Conservation (phyloP, 2,329 filamentous ascomycete species). For the Calonectria honghensis region DNA sequence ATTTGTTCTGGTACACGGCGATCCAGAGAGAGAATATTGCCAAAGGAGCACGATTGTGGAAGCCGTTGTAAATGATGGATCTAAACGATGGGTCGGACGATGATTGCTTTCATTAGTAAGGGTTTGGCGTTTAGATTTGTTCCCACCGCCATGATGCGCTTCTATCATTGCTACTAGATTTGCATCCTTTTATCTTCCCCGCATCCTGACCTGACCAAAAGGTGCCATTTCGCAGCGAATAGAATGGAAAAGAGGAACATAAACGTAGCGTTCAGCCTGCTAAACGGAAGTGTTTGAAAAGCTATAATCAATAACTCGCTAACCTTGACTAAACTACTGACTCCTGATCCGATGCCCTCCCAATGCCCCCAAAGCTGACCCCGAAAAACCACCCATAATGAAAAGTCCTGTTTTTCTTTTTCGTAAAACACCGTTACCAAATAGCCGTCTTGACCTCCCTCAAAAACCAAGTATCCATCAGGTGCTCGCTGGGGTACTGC, state of each 20-base stretch:
- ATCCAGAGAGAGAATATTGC: background rate
- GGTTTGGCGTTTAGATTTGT: background rate
- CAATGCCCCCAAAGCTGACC: background rate
- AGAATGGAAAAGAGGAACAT: background rate
- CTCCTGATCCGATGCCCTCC: background rate
- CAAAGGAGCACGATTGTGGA: background rate
- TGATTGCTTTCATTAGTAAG: background rate
- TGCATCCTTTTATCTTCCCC: background rate
- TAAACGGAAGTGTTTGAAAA: background rate
- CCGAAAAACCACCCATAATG: background rate
- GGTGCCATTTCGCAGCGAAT: background rate
- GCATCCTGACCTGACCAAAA: background rate
- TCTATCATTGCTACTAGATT: background rate
- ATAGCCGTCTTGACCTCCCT: conserved; percentile 25
- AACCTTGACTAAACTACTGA: background rate
- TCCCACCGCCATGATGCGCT: background rate
- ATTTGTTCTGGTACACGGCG: background rate
- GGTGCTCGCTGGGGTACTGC: conserved; percentile 24
- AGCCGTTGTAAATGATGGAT: background rate
- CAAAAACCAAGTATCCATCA: conserved; percentile 28
- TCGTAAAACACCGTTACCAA: background rate
- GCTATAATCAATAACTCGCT: conserved; percentile 2
- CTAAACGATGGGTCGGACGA: background rate
- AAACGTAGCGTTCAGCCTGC: background rate
- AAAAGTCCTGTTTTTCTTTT: background rate